Evolutionary conservation across 1,284 basidiomycete species (phyloP), one percentile per base, ranked within the genome.

Genomic region (Flammula alnicola): DNA sequence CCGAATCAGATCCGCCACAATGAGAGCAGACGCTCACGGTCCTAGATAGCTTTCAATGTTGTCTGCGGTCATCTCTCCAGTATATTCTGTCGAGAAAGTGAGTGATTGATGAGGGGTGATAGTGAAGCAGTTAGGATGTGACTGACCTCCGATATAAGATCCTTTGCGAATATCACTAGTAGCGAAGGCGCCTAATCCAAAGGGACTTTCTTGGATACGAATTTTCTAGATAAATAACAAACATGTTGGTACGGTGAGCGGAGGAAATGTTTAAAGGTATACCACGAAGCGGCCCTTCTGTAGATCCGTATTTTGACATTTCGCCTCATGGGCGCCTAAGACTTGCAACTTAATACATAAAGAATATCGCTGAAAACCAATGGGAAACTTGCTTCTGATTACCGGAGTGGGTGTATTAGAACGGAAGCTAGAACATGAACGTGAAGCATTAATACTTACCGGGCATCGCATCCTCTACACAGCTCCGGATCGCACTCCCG

Each of bases 401-500:
- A 22, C 14, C 25, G 4, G 19, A 10, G 12, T 5, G 33, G 26
- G 22, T 23, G 12, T 27, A 22, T 23, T 20, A 29, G 17, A 33
- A n/a, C 29, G 19, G 40, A 10, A 29, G 11, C 8, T 9, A 19
- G 27, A 30, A 29, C 7, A 33, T 9, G 10, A 19, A 32, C 7
- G 30, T 17, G 20, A 48, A 29, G 27, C 27, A 25, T 6, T 6
- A 42, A 12, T n/a, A 23, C 65, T 41, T 43, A 69, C 73, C 60
- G 55, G 35, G 62, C 63, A 51, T 65, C 56, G 54, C 77, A 79
- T 9, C 58, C 58, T 1, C 46, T 19, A 50, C 79, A 81, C 1
- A 77, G 20, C 25, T 76, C 74, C 1, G 78, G 77, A 49, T 80
- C 79, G 54, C 81, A 83, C 53, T 82, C 80, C 14, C 78, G 64